A percentile compares a stretch with the other conserved stretches of the same genome.
Conservation (phyloP, 352 stramenopile species). For the Plasmopara muralis region DNA sequence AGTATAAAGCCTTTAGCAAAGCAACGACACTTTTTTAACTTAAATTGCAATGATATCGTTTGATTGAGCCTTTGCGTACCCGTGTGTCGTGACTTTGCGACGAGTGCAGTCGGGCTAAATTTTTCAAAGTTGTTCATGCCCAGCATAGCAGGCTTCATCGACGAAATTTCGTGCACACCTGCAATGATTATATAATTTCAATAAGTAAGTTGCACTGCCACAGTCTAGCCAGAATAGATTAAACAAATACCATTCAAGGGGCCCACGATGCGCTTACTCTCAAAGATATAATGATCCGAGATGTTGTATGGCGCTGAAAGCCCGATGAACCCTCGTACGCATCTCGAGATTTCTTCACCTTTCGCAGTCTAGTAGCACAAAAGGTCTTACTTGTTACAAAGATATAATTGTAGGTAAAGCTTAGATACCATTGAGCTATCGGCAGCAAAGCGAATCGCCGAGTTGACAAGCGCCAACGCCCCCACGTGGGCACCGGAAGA, state of each 20-base stretch:
- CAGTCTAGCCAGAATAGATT: too few relatives aligned
- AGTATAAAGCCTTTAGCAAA: slow-evolving; percentile 24
- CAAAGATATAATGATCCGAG: slow-evolving; percentile 65
- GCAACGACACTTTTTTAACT: background rate
- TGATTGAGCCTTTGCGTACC: slow-evolving; percentile 11
- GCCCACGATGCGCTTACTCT: slow-evolving; percentile 48
- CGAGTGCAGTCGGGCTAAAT: slow-evolving; percentile 40
- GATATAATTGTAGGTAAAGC: too few relatives aligned
- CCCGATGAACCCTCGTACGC: slow-evolving; percentile 43
- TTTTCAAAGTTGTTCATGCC: slow-evolving; percentile 48
- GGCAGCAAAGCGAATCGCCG: slow-evolving; percentile 30
- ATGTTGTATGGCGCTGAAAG: slow-evolving; percentile 68
- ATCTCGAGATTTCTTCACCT: slow-evolving; percentile 26
- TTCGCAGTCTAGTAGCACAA: slow-evolving; percentile 5
- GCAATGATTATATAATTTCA: background rate
- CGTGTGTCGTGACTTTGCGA: slow-evolving; percentile 18
- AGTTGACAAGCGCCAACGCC: slow-evolving; percentile 43
- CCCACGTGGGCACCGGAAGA: slow-evolving; percentile 58
- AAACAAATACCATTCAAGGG: slow-evolving; percentile 36
- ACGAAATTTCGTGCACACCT: slow-evolving; percentile 67
- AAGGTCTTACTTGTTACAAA: background rate
- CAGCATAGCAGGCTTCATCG: slow-evolving; percentile 72
- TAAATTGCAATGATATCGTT: background rate
- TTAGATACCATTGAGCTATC: slow-evolving; percentile 15
- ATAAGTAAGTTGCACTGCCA: too few relatives aligned